Evolutionary conservation across 2,329 filamentous ascomycete species (phyloP).

Genomic region (Rachicladosporium sp.): DNA sequence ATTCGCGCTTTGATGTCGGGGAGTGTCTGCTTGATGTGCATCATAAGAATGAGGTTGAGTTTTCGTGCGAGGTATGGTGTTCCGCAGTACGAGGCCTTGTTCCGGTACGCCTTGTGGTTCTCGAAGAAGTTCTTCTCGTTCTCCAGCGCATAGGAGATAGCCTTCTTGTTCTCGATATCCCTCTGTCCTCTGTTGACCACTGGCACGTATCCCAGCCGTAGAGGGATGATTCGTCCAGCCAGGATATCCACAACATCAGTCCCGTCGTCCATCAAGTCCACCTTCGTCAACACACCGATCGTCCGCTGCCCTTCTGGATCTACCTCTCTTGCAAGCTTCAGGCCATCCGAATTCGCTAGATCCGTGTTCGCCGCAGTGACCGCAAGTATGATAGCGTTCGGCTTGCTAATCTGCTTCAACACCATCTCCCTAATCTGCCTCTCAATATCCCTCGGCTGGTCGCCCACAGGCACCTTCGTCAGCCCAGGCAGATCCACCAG

Average conservation of each 20-base stretch:
- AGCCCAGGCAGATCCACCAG: constrained; percentile 92
- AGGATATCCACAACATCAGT: constrained; percentile 98
- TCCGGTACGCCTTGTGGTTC: constrained; percentile 94
- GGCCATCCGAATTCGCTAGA: constrained; percentile 93
- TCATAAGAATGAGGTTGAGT: constrained; percentile 97
- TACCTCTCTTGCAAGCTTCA: constrained; percentile 92
- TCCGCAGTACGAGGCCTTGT: constrained; percentile 97
- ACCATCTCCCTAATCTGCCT: constrained; percentile 96
- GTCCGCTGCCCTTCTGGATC: constrained; percentile 95
- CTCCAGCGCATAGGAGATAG: constrained; percentile 80
- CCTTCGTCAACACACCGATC: constrained; percentile 96
- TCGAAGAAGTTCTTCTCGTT: constrained; percentile 96
- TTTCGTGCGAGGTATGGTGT: constrained; percentile 94
- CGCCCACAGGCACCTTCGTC: constrained; percentile 92
- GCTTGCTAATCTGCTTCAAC: constrained; percentile 94
- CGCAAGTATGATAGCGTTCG: constrained; percentile 93
- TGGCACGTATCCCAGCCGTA: constrained; percentile 88
- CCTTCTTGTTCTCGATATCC: constrained; percentile 97
- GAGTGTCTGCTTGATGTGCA: constrained; percentile 99
- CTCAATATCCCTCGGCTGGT: constrained; percentile 94
- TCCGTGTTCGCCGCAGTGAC: constrained; percentile 96
- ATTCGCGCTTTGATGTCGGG: constrained; percentile 98
- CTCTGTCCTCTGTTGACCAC: constrained; percentile 96
- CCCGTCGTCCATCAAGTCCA: constrained; percentile 97
- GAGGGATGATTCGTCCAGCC: constrained; percentile 89